phyloP scores from a whole-genome alignment of 345 rosid genomes.

The Erodium maritimum region DNA sequence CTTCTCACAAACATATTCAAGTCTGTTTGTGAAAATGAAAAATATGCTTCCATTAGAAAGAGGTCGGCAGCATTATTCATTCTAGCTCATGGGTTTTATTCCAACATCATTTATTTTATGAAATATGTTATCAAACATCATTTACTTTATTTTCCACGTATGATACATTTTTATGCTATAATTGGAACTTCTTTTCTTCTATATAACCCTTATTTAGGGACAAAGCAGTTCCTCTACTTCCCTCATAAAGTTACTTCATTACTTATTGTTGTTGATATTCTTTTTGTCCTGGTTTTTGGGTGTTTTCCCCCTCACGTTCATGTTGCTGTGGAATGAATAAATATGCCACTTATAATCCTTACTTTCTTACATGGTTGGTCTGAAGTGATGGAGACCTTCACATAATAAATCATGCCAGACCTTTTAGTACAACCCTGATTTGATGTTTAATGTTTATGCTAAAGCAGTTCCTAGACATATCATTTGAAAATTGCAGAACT shows the following conservation, averaged over 20 bases:
- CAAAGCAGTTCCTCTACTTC: neutral
- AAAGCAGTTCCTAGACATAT: neutral
- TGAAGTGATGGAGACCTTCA: too few relatives aligned
- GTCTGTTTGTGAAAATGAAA: constrained; percentile 66
- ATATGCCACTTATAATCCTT: too few relatives aligned
- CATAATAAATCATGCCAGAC: too few relatives aligned
- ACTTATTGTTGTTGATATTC: too few relatives aligned
- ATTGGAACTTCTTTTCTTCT: neutral
- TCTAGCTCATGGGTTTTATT: constrained; percentile 7
- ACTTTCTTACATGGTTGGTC: too few relatives aligned
- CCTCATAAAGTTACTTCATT: too few relatives aligned
- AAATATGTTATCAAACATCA: neutral
- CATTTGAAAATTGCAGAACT: neutral
- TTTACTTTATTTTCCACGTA: neutral
- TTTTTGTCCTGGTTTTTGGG: too few relatives aligned
- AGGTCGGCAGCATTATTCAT: constrained; percentile 27
- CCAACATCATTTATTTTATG: neutral
- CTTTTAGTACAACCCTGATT: too few relatives aligned
- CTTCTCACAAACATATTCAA: constrained; percentile 70
- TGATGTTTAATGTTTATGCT: neutral
- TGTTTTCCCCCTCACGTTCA: too few relatives aligned
- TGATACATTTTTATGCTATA: neutral
- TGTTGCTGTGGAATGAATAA: too few relatives aligned
- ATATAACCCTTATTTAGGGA: neutral
- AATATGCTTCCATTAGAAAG: constrained; percentile 61